These are phyloP conservation scores for Alternaria alternata DNA, from an alignment of 2,329 filamentous ascomycete genomes.

Conservation along the genomic window DNA sequence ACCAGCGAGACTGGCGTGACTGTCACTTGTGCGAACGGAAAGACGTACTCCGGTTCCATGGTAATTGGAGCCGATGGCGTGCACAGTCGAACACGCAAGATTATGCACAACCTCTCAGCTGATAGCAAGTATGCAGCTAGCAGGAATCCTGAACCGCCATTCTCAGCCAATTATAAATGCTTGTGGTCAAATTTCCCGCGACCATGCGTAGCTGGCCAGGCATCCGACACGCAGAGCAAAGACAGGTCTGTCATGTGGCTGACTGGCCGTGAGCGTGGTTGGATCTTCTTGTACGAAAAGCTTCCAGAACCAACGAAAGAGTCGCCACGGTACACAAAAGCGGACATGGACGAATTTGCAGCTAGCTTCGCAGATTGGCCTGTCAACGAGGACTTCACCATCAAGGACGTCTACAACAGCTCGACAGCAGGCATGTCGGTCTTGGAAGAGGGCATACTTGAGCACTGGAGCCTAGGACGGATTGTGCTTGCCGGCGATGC, in stretches of 20 bases:
- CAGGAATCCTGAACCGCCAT: constrained; percentile 1
- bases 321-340: constrained; percentile 1
- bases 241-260: neutral
- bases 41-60: neutral
- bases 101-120: constrained; percentile 1
- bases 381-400: neutral
- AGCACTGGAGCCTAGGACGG: constrained; percentile 3
- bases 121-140: neutral
- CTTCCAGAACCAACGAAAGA: neutral
- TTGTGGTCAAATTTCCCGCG: neutral
- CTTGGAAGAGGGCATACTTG: constrained; percentile 3
- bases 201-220: neutral
- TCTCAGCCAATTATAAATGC: constrained; percentile 1
- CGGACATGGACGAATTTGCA: constrained; percentile 1
- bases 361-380: constrained; percentile 6
- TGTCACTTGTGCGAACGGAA: neutral
- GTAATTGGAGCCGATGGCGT: constrained; percentile 3
- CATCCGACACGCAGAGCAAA: neutral
- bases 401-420: constrained; percentile 3
- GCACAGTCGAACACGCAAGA: constrained; percentile 5
- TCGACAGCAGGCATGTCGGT: constrained; percentile 3
- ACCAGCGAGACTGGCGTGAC: neutral
- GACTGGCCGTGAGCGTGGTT: constrained; percentile 1
- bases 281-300: constrained; percentile 4
- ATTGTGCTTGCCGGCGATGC: constrained; percentile 3